Conservation (phyloP, 164 flowering plant species). For the Chimonanthus salicifolius region DNA sequence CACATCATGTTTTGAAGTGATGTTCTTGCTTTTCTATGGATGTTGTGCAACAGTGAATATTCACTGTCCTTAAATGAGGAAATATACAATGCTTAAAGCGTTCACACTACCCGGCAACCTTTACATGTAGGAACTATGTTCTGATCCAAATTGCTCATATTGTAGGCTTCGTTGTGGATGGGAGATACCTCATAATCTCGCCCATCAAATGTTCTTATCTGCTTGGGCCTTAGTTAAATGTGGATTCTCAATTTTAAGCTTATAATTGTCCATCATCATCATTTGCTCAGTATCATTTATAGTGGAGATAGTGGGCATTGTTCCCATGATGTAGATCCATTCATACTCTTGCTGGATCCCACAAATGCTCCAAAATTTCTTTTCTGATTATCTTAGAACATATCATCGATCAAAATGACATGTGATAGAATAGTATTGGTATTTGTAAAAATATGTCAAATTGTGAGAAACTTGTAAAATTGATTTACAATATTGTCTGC, state of each 20-base stretch:
- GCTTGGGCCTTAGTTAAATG: neutral
- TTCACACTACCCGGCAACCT: neutral
- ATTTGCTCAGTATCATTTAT: neutral
- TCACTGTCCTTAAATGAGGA: neutral
- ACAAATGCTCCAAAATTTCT: neutral
- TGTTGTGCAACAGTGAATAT: neutral
- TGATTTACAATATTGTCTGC: neutral
- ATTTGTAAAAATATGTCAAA: neutral
- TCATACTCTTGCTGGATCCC: neutral
- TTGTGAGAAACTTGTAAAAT: neutral
- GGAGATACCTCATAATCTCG: neutral
- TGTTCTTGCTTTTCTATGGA: neutral
- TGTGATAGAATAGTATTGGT: neutral
- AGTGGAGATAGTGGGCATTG: neutral
- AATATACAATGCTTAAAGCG: neutral
- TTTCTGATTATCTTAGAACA: too few species aligned
- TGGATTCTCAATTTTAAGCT: too few species aligned
- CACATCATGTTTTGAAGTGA: neutral
- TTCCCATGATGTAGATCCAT: neutral
- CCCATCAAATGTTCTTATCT: neutral
- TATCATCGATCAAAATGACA: too few species aligned
- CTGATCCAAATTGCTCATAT: neutral
- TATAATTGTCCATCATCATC: neutral
- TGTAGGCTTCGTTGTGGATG: neutral
- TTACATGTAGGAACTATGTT: neutral